These are phyloP conservation scores for Piedraia hortae DNA, from an alignment of 2,329 filamentous ascomycete genomes.

Conservation along the genomic window DNA sequence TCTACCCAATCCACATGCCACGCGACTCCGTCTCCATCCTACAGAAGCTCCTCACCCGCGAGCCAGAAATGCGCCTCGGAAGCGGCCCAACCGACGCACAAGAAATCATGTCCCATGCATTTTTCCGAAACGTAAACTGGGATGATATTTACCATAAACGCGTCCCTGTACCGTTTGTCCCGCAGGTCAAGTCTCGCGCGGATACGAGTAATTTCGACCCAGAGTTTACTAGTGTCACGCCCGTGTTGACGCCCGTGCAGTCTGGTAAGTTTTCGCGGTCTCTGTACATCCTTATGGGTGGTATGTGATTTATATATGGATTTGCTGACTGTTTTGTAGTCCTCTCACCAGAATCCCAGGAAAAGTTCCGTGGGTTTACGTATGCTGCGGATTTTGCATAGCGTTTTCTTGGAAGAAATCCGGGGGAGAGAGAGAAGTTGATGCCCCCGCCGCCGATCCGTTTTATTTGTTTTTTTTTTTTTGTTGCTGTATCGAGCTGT, in stretches of 20 bases:
- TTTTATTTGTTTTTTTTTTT: no score
- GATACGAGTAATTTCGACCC: slow-evolving; percentile 99
- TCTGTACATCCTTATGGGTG: background rate
- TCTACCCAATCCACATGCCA: slow-evolving; percentile 97
- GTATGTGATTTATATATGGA: background rate
- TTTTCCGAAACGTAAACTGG: slow-evolving; percentile 96
- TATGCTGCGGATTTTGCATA: slow-evolving; percentile 78
- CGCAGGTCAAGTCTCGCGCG: slow-evolving; percentile 67
- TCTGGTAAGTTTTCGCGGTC: slow-evolving; percentile 37
- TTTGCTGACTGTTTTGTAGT: slow-evolving; percentile 27
- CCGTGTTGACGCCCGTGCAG: slow-evolving; percentile 86
- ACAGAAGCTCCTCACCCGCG: slow-evolving; percentile 84
- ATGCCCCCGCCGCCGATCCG: no score
- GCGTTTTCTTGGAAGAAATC: no score
- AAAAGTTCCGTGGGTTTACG: slow-evolving; percentile 96
- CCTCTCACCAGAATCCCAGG: slow-evolving; percentile 93
- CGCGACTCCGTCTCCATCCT: slow-evolving; percentile 91
- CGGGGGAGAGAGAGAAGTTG: no score
- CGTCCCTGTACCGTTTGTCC: slow-evolving; percentile 66
- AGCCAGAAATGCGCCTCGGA: slow-evolving; percentile 76
- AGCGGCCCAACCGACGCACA: slow-evolving; percentile 91
- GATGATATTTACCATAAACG: slow-evolving; percentile 96
- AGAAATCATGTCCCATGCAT: slow-evolving; percentile 95
- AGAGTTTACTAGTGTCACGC: slow-evolving; percentile 94
- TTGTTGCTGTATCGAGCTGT: no score